Base-by-base conservation (phyloP, 352 stramenopile species). In the Plasmopara halstedii region DNA sequence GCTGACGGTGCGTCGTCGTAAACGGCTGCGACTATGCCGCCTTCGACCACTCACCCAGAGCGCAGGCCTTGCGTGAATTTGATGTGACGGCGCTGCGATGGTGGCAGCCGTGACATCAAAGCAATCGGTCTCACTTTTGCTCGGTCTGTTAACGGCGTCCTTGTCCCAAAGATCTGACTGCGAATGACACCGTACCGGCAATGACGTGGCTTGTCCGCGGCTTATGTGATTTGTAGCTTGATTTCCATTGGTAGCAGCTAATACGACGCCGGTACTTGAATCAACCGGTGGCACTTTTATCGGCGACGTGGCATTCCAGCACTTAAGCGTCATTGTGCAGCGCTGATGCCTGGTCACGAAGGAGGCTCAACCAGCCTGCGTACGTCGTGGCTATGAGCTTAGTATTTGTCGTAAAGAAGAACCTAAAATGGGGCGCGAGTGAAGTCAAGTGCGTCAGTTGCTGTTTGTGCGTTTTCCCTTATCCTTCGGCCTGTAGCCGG, bases 121-220 rank as follows among this genome's bases (percentile, higher is more conserved):
- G 26, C 31, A 46, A 40, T 76, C 70, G 45, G 76, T 54, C 11
- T 59, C 53, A 37, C 56, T 57, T 29, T 65, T 56, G 17, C 61
- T 59, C n/a, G 55, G 59, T 37, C 58, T 62, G 46, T 83, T 72
- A 17, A 69, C 55, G 6, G 25, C 44, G 33, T 68, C 57, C 15
- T 69, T 71, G 23, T 84, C 69, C 72, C 64, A 82, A 54, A 68
- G 85, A 36, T 61, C 85, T 36, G 78, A 89, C 33, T 84, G 53
- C 40, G 73, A 77, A 13, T 71, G 73, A 41, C 61, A 63, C 9
- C 76, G 71, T 11, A 46, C 50, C 11, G 49, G 71, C 58, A 58
- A 49, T 19, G 58, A 41, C 22, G 53, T 42, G 9, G 21, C 31
- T 25, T 43, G 60, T 25, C 46, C 41, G 35, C 46, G 56, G 11